Base-by-base conservation (phyloP, 345 rosid genomes). In the Hibiscus trionum region DNA sequence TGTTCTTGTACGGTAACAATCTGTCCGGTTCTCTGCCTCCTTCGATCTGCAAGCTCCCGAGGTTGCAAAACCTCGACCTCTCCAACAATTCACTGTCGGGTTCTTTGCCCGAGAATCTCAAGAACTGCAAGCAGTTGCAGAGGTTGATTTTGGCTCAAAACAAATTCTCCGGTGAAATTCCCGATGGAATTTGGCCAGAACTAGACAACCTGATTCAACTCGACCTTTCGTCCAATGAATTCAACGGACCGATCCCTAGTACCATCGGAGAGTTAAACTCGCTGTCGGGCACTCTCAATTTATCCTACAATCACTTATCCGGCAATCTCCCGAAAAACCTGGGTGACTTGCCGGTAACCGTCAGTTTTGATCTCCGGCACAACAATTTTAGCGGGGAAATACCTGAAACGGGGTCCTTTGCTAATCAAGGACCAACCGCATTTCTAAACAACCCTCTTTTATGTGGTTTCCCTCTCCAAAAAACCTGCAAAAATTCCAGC, bases 351-450 rank as follows among this genome's bases (percentile, higher is more conserved):
- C 96, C 94, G 0, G 91, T 89, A 4, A 85, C 96, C 0, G 98
- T 96, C 70, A 90, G 94, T 74, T 87, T 93, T 61, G 98, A 96
- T 83, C 85, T 96, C 72, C 80, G 93, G 61, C 79, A 75, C 82
- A 96, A 96, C 66, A 84, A 96, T 76, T 79, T 96, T 10, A 85
- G 81, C 77, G 99, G 99, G 0, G 90, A 93, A 73, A 93, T 96
- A 24, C 99, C 99, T 33, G 93, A 90, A 80, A 82, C 91, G 0
- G 98, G 98, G 14, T 91, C 99, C 2, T 96, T 96, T 82, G 80
- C 88, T 0, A 93, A 88, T 82, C 99, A 93, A 61, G 99, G 99
- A 61, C 99, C 99, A 44, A 93, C 97, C 11, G 99, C 98, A 19
- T 96, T 96, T 65, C 94, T 96, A 70, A 77, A 80, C 49, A 96